Evolutionary conservation across 306 rosid genomes (phyloP).

Genomic region (Coriaria nepalensis): DNA sequence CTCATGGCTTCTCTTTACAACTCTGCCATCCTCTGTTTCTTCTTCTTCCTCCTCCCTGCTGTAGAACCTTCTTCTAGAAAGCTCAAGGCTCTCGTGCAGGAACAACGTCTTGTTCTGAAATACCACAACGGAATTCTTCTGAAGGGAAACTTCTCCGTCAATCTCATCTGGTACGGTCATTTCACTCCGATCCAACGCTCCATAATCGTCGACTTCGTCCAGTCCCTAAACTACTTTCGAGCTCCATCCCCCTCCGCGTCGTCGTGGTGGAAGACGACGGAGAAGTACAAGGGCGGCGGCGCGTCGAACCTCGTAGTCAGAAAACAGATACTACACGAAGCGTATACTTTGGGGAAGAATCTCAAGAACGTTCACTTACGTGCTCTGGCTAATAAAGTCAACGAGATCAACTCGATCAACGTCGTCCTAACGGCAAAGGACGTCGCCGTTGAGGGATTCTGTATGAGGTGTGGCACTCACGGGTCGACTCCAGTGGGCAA

Average conservation of each 20-base stretch:
- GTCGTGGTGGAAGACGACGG: slow-evolving; percentile 81
- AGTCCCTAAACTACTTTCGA: slow-evolving; percentile 24
- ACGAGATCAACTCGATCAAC: slow-evolving; percentile 31
- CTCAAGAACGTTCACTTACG: slow-evolving; percentile 27
- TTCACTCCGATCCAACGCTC: slow-evolving; percentile 73
- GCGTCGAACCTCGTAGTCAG: slow-evolving; percentile 51
- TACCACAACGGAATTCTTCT: slow-evolving; percentile 84
- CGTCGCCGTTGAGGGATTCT: slow-evolving; percentile 65
- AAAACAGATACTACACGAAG: slow-evolving; percentile 46
- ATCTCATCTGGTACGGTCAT: slow-evolving; percentile 72
- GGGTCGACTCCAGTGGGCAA: slow-evolving; percentile 18
- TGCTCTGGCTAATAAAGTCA: slow-evolving; percentile 34
- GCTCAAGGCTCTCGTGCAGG: slow-evolving; percentile 34
- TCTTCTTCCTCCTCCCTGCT: neutral
- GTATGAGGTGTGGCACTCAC: slow-evolving; percentile 71
- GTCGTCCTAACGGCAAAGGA: slow-evolving; percentile 63
- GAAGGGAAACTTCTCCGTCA: slow-evolving; percentile 63
- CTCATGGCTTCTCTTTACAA: slow-evolving; percentile 24
- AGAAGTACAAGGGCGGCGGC: slow-evolving; percentile 55
- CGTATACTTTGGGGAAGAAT: slow-evolving; percentile 48
- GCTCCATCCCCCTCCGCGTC: slow-evolving; percentile 37
- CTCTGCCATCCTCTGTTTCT: slow-evolving; percentile 14
- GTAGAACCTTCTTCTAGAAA: slow-evolving; percentile 11
- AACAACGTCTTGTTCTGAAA: slow-evolving; percentile 57
- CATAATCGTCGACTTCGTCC: slow-evolving; percentile 57